Evolutionary conservation across 495 filamentous ascomycete genomes (phyloP).

Genomic region (Penicillium bialowiezense): DNA sequence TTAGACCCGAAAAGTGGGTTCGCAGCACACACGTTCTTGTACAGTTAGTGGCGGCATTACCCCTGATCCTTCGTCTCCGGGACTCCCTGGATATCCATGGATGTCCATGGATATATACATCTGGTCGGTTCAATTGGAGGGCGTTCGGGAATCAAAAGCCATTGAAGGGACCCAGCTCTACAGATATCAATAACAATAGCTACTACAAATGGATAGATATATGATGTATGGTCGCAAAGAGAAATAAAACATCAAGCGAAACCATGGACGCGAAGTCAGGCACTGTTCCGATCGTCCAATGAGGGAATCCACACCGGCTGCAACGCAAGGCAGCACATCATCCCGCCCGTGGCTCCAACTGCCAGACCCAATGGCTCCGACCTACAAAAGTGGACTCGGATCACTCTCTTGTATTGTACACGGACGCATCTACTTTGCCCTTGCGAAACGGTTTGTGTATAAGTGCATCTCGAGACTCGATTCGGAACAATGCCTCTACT

Average conservation of each 20-base stretch:
- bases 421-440: no score
- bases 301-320: not conserved
- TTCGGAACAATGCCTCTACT: no score
- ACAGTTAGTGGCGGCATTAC: not conserved
- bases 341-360: conserved; percentile 32
- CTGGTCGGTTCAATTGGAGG: not conserved
- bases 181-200: no score
- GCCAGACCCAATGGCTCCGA: conserved; percentile 28
- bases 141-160: no score
- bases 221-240: no score
- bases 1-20: conserved; percentile 6
- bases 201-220: no score
- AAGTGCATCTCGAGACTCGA: no score
- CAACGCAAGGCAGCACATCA: conserved; percentile 31
- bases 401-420: not conserved
- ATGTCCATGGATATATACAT: no score
- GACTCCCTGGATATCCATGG: no score
- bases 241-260: no score
- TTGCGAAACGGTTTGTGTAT: no score
- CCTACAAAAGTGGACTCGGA: conserved; percentile 19
- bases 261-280: conserved; percentile 6
- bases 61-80: conserved; percentile 4
- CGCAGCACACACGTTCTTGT: not conserved
- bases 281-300: conserved; percentile 25
- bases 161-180: no score